These are phyloP conservation scores for Lentinula edodes DNA, from an alignment of 768 basidiomycete genomes.

Conservation along the genomic window DNA sequence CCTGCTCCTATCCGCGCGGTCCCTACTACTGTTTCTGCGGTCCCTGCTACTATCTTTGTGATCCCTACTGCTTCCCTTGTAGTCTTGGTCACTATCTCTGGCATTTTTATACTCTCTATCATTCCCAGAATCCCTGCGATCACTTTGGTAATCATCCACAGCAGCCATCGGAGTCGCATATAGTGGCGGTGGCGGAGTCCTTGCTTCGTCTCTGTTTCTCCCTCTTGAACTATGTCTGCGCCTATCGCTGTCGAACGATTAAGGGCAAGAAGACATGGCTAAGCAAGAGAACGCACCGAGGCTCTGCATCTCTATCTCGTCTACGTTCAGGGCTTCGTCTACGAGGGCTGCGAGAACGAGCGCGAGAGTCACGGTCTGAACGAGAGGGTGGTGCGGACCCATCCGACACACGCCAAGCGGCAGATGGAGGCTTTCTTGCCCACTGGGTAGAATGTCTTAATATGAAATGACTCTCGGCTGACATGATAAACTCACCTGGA, in stretches of 20 bases:
- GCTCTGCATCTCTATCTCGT: slow-evolving; percentile 26
- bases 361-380: slow-evolving; percentile 24
- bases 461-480: not conserved
- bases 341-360: slow-evolving; percentile 52
- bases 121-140: slow-evolving; percentile 19
- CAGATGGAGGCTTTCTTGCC: slow-evolving; percentile 79
- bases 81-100: not conserved
- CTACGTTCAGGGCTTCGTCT: slow-evolving; percentile 31
- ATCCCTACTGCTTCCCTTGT: not conserved
- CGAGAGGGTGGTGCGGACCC: slow-evolving; percentile 39
- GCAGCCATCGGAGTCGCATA: not conserved
- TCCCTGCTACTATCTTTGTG: not conserved
- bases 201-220: slow-evolving; percentile 32
- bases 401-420: slow-evolving; percentile 75
- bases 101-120: slow-evolving; percentile 45
- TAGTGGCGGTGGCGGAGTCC: slow-evolving; percentile 46
- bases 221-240: slow-evolving; percentile 19
- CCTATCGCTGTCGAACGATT: slow-evolving; percentile 33
- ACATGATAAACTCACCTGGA: slow-evolving; percentile 47
- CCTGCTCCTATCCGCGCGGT: not conserved
- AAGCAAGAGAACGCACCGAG: slow-evolving; percentile 13
- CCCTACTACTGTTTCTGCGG: not conserved
- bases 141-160: slow-evolving; percentile 16
- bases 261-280: slow-evolving; percentile 1
- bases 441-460: slow-evolving; percentile 38